Evolutionary conservation across 1,284 basidiomycete species (phyloP), one percentile per base, ranked within the genome.

Genomic region (Serendipita sp.): DNA sequence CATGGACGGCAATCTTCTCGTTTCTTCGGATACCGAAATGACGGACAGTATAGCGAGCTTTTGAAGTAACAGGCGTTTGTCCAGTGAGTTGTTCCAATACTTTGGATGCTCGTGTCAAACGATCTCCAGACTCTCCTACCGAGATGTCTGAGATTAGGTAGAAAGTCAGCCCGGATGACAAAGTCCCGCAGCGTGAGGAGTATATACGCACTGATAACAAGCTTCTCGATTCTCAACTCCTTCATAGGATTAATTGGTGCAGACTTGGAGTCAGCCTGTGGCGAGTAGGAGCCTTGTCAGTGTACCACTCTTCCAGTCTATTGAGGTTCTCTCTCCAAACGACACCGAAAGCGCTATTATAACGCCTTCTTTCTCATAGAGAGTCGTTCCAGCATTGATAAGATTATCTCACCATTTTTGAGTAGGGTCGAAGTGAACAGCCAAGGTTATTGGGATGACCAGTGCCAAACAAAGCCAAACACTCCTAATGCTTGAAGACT

Each of bases 1-100:
- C 95, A 80, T 99, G 95, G 71, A 90, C 91, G 64, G 96, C 96
- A 74, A 99, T 99, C 86, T 99, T 98, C 81, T 99, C 96, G 83
- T 99, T 99, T 81, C 95, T 91, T 76, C 96, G 91, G 82, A 99
- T 99, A 76, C 92, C 90, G 81, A 99, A 99, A 65, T 91, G 91
- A 73, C 95, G 93, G 77, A 99, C 93, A 72, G 96, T 99, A 90
- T 96, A 99, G 71, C 95, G 92, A 67, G 95, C 95, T 84, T 98
- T 99, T 76, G 93, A 96, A 71, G 95, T 97, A 71, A 99, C 95
- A 73, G 96, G 95, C 65, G 95, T 93, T 82, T 99, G 95, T 73
- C 95, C 96, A 70, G 95, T 99, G 67, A 99, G 88, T 79, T 99
- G 96, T 79, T 99, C 96, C 72, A 99, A 82, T 69, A 99, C 95